phyloP scores from a whole-genome alignment of 257 asterid species.

The Ehretia macrophylla region DNA sequence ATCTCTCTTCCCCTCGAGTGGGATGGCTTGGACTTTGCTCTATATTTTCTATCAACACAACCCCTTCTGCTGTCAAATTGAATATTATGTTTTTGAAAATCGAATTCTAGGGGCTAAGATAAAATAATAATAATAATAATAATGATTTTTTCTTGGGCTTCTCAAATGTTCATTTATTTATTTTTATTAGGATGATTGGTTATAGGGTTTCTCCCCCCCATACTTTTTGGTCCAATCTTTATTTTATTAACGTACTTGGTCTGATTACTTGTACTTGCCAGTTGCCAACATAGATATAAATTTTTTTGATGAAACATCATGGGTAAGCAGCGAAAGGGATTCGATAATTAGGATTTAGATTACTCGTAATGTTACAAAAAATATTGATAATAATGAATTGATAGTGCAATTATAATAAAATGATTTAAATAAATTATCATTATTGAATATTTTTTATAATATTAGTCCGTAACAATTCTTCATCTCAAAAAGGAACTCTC shows the following conservation, averaged over 20 bases:
- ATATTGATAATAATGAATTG: too few relatives aligned
- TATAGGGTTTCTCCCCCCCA: slow-evolving; percentile 10
- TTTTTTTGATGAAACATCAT: neutral
- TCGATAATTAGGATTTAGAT: too few relatives aligned
- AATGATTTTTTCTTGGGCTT: neutral
- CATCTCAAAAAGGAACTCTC: too few relatives aligned
- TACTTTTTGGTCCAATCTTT: neutral
- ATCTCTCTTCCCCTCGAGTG: slow-evolving; percentile 60
- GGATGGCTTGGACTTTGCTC: slow-evolving; percentile 9
- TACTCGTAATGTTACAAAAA: too few relatives aligned
- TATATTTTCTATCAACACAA: neutral
- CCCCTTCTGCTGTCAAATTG: neutral
- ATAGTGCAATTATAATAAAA: too few relatives aligned
- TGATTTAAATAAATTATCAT: too few relatives aligned
- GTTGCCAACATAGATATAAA: neutral
- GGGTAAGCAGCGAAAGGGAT: neutral
- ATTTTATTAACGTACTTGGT: neutral
- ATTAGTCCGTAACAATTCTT: too few relatives aligned
- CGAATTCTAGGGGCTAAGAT: neutral
- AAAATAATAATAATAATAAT: too few relatives aligned
- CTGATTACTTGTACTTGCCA: slow-evolving; percentile 1
- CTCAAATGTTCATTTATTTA: neutral
- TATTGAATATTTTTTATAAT: too few relatives aligned
- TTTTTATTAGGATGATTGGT: neutral
- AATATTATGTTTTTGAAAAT: too few relatives aligned